Evolutionary conservation across 768 basidiomycete species (phyloP).

Genomic region (Boletus reticulatus): DNA sequence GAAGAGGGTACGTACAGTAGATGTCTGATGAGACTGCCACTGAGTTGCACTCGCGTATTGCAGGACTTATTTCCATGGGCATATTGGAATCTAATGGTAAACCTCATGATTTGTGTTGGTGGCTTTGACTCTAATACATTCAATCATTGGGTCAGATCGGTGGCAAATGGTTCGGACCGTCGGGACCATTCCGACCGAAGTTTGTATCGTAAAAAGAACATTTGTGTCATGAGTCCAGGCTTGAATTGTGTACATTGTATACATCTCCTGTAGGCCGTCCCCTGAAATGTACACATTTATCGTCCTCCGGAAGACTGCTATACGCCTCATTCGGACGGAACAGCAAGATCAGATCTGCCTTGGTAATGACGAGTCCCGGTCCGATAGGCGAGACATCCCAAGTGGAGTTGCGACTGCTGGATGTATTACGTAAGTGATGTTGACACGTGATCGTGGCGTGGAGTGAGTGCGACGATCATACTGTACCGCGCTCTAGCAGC

Average conservation of each 20-base stretch:
- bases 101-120: slow-evolving; percentile 1
- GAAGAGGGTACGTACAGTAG: slow-evolving; percentile 57
- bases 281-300: slow-evolving; percentile 7
- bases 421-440: not conserved
- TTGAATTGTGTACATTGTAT: not conserved
- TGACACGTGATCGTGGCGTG: slow-evolving; percentile 23
- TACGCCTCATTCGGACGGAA: slow-evolving; percentile 13
- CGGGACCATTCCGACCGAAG: slow-evolving; percentile 40
- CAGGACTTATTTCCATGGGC: slow-evolving; percentile 42
- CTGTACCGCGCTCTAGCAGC: not conserved
- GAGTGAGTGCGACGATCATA: not conserved
- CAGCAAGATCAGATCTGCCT: not conserved
- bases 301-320: not conserved
- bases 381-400: slow-evolving; percentile 2
- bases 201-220: slow-evolving; percentile 23
- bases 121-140: slow-evolving; percentile 3
- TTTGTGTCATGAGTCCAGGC: not conserved
- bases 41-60: not conserved
- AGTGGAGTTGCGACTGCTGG: no score
- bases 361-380: not conserved
- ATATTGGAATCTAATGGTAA: slow-evolving; percentile 77
- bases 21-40: not conserved
- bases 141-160: slow-evolving; percentile 28
- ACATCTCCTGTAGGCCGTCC: not conserved
- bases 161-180: slow-evolving; percentile 49